Percentiles rank a stretch among this genome's conserved stretches.
Conservation (phyloP, 495 filamentous ascomycete species). For the Polyplosphaeria fusca region DNA sequence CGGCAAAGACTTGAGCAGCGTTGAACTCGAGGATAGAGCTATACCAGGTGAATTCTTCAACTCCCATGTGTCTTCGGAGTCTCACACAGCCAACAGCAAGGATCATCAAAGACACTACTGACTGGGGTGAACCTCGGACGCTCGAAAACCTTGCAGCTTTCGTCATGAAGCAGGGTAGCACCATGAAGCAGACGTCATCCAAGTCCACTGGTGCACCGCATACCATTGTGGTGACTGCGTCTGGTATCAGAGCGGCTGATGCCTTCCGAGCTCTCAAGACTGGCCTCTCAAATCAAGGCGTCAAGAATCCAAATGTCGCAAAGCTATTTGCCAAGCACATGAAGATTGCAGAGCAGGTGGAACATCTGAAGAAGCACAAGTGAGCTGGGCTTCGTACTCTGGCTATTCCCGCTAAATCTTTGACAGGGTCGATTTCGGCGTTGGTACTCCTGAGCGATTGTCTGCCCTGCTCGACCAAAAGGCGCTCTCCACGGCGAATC, state of each 20-base stretch:
- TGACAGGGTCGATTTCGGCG: conserved; percentile 71
- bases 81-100: conserved; percentile 43
- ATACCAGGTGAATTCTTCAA: conserved; percentile 60
- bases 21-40: conserved; percentile 79
- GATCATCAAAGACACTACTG: conserved; percentile 69
- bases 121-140: conserved; percentile 59
- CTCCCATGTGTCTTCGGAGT: neutral
- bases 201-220: conserved; percentile 75
- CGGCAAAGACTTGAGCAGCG: conserved; percentile 69
- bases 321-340: conserved; percentile 99
- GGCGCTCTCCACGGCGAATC: conserved; percentile 43
- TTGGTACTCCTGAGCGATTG: conserved; percentile 81
- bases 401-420: neutral
- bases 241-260: conserved; percentile 79
- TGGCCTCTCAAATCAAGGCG: conserved; percentile 70
- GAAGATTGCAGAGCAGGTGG: conserved; percentile 82
- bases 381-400: conserved; percentile 31
- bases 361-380: conserved; percentile 62
- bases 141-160: conserved; percentile 73
- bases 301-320: conserved; percentile 53
- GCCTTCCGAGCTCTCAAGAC: conserved; percentile 61
- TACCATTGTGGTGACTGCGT: conserved; percentile 74
- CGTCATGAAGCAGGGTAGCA: conserved; percentile 55
- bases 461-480: conserved; percentile 67
- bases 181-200: conserved; percentile 51